Evolutionary conservation across 371 early-diverging fungal species (phyloP), one percentile per base, ranked within the genome.

Genomic region (Mortierella sp.): DNA sequence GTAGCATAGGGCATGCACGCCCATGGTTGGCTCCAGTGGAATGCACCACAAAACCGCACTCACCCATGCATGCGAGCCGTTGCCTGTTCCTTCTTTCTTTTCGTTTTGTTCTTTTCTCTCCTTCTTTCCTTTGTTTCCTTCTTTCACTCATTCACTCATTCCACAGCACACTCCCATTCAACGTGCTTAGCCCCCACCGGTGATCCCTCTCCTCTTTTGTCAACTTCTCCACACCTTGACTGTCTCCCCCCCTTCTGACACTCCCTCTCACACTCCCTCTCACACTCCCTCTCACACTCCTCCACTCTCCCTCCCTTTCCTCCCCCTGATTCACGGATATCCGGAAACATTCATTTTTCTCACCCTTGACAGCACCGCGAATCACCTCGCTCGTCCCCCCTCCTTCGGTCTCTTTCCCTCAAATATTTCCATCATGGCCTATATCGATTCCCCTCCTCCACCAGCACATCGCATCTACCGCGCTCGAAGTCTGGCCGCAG

Each of bases 401-500:
- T 18, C 14, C 41, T 26, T 14, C 26, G 18, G 42, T n/a, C 31
- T 9, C 18, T 42, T 14, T 24, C 16, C 21, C 43, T 34, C 48
- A 3, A 28, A 18, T 19, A 48, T 39, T 19, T 39, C 41, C 34
- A 5, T 43, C 2, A 19, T 26, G 24, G 19, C 16, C 23, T 10
- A 9, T 21, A 46, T 39, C 60, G 50, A 52, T 19, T 24, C 47
- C 28, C 31, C 46, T n/a, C 41, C 58, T n/a, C 41, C 54, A 55
- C 16, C 55, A 5, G 21, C 55, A 31, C 51, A 54, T 45, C 70
- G 76, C 50, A 53, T 66, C 24, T 65, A 64, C 18, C 64, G 76
- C 9, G 69, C 70, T 30, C 66, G 42, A 27, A 76, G 76, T 46
- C 50, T 76, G 54, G 54, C 70, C 24, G 19, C 70, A 43, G 70